Conservation (phyloP, 148 eudicot species). For the Vaccinium myrtillus region DNA sequence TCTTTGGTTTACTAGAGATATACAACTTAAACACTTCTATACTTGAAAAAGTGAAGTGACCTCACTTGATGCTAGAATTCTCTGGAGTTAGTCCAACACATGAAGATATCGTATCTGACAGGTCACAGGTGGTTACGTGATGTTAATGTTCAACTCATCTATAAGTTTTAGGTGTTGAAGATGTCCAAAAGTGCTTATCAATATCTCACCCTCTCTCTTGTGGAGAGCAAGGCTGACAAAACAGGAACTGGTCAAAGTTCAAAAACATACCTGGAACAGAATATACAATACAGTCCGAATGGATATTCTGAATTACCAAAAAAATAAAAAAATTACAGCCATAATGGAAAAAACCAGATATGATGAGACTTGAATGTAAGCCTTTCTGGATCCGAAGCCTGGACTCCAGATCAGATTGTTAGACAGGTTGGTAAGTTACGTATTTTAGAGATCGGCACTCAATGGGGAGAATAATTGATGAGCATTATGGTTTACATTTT, state of each 20-base stretch:
- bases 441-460: neutral
- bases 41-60: too few species aligned
- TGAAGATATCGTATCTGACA: too few species aligned
- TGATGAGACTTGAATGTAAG: neutral
- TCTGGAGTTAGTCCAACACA: too few species aligned
- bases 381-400: neutral
- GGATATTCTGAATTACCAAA: neutral
- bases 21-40: too few species aligned
- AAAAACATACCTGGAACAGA: neutral
- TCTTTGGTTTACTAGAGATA: too few species aligned
- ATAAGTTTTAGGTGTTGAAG: too few species aligned
- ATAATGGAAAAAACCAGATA: neutral
- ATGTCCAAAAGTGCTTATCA: too few species aligned
- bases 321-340: too few species aligned
- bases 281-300: neutral
- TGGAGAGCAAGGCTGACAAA: neutral
- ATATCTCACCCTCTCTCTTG: neutral
- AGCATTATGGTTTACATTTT: neutral
- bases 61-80: too few species aligned
- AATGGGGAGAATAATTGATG: neutral
- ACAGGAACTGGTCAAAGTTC: neutral
- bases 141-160: too few species aligned
- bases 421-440: neutral
- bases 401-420: neutral
- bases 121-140: too few species aligned